Evolutionary conservation across 2,329 filamentous ascomycete genomes (phyloP), one percentile per base, ranked within the genome.

Genomic region (Nemania bipapillata): DNA sequence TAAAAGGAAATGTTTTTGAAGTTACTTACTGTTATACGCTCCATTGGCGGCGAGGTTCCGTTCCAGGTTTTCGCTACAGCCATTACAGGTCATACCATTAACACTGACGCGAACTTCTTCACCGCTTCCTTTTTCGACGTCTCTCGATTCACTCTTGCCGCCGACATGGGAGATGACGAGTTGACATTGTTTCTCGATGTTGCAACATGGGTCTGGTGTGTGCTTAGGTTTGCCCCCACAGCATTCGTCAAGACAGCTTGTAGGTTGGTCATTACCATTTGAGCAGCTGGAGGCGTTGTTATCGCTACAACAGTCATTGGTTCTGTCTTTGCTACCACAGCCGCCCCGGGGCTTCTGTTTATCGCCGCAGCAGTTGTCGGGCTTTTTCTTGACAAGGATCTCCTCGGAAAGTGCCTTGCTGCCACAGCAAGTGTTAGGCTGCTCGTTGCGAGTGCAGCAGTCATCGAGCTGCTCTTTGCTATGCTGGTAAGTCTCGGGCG

Each of bases 1-100:
- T 7, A 63, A 8, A 45, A 56, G 40, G 22, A n/a, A 5, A 37
- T 63, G 12, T 6, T 24, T 50, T 20, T 35, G 28, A n/a, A 24
- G 53, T 32, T 35, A 69, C 66, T 69, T 26, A 69, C 63, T 66
- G 20, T 69, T 63, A 50, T 54, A 52, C 15, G 12, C 62, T 2
- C 66, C 63, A 32, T 69, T 65, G 22, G 66, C 58, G 12, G 52
- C 53, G 28, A 69, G 66, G n/a, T 59, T 69, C n/a, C 66, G 42
- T 42, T 57, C 12, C 30, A 69, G 37, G 12, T 66, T 66, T 7
- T 69, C 66, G n/a, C 66, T 66, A 24, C 66, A 69, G 22, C 66
- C 66, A 66, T 69, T 69, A 49, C 66, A 69, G 20, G 66, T 69
- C 66, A 69, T 69, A 3, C 66, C 66, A 50, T 57, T 63, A 55